Conservation (phyloP, 345 rosid genomes). For the Dovyalis caffra region DNA sequence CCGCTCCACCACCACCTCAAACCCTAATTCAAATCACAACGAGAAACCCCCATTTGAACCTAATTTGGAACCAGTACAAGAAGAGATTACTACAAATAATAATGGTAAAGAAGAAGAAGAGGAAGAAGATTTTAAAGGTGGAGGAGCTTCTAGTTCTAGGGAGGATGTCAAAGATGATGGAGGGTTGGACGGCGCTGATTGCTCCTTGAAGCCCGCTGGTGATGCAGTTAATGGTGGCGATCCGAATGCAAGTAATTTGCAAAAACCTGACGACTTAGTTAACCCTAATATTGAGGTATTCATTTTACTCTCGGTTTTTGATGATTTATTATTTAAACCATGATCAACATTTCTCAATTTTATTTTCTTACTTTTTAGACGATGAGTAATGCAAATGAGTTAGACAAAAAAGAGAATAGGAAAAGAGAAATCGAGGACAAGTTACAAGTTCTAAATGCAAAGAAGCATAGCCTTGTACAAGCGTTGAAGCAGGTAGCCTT, state of each 20-base stretch:
- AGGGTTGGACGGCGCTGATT: constrained; percentile 1
- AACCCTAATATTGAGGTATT: constrained; percentile 13
- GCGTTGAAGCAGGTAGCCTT: constrained; percentile 73
- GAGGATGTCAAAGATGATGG: neutral
- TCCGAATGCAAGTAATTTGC: neutral
- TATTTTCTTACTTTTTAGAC: constrained; percentile 32
- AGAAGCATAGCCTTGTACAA: constrained; percentile 87
- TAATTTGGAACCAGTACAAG: neutral
- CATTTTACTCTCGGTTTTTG: too few species aligned
- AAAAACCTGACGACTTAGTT: neutral
- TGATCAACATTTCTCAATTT: neutral
- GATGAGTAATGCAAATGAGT: constrained; percentile 28
- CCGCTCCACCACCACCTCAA: constrained; percentile 25
- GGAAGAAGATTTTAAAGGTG: neutral
- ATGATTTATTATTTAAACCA: neutral
- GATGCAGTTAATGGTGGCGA: constrained; percentile 14
- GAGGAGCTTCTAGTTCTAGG: neutral
- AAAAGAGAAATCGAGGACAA: constrained; percentile 67
- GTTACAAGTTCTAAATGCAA: constrained; percentile 67
- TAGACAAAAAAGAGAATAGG: constrained; percentile 51
- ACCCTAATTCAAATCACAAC: constrained; percentile 13
- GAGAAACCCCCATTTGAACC: neutral
- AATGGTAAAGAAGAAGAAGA: neutral
- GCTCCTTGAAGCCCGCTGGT: neutral
- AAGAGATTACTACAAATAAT: neutral